These are phyloP conservation scores for Clarkia xantiana DNA, from an alignment of 345 rosid genomes.

Conservation along the genomic window DNA sequence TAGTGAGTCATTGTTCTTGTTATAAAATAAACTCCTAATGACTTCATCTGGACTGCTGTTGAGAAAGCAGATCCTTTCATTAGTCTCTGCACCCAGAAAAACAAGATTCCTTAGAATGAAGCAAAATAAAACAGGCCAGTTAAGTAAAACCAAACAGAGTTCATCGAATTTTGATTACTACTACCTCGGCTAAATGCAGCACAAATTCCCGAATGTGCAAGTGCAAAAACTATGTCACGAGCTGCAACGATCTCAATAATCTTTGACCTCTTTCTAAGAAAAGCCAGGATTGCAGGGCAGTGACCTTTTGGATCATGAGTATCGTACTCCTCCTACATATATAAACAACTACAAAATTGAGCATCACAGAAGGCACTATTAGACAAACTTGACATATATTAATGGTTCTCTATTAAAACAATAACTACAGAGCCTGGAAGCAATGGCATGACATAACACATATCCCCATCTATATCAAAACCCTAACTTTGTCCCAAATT, in stretches of 20 bases:
- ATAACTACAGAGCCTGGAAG: background rate
- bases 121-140: background rate
- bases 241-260: too few species aligned
- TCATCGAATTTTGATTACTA: background rate
- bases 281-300: slow-evolving; percentile 18
- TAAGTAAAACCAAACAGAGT: background rate
- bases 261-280: slow-evolving; percentile 23
- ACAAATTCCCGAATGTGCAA: slow-evolving; percentile 38
- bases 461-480: too few species aligned
- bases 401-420: background rate
- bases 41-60: slow-evolving; percentile 44
- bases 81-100: slow-evolving; percentile 26
- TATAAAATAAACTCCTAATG: slow-evolving; percentile 41
- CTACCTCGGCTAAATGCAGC: slow-evolving; percentile 37
- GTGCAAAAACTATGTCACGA: slow-evolving; percentile 36
- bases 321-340: slow-evolving; percentile 24
- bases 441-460: too few species aligned
- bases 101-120: background rate
- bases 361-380: background rate
- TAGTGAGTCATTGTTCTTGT: slow-evolving; percentile 47
- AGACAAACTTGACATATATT: background rate
- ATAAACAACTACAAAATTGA: background rate
- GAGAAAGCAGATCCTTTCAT: slow-evolving; percentile 40
- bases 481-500: too few species aligned
- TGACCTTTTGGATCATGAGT: slow-evolving; percentile 31